Evolutionary conservation across 2,329 filamentous ascomycete species (phyloP).

Genomic region (Pseudopithomyces chartarum): DNA sequence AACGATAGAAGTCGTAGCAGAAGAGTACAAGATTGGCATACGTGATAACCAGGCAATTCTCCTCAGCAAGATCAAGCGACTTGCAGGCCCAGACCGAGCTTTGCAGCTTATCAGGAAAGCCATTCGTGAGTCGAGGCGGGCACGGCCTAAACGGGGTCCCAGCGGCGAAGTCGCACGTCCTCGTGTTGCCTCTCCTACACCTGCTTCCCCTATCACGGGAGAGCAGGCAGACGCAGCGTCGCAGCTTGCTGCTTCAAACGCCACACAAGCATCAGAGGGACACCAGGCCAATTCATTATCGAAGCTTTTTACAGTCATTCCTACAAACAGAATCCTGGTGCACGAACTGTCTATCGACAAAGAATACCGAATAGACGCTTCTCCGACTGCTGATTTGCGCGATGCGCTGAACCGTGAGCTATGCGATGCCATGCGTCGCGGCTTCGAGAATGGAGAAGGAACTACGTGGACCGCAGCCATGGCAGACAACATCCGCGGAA

Average conservation of each 20-base stretch:
- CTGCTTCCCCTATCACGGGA: slow-evolving; percentile 30
- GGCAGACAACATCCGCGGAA: slow-evolving; percentile 71
- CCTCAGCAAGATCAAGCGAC: slow-evolving; percentile 77
- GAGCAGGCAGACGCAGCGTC: slow-evolving; percentile 38
- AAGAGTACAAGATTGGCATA: slow-evolving; percentile 79
- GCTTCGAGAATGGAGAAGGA: slow-evolving; percentile 67
- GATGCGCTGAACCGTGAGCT: slow-evolving; percentile 64
- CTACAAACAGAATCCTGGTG: slow-evolving; percentile 74
- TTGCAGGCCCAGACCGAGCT: slow-evolving; percentile 73
- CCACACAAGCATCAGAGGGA: slow-evolving; percentile 22
- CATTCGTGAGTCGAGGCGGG: slow-evolving; percentile 71
- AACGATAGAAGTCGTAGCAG: slow-evolving; percentile 72
- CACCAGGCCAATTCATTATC: slow-evolving; percentile 52
- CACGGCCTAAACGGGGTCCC: slow-evolving; percentile 67
- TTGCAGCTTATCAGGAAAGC: slow-evolving; percentile 76
- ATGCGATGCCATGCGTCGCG: slow-evolving; percentile 64
- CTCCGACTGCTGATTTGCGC: slow-evolving; percentile 61
- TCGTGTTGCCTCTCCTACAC: slow-evolving; percentile 57
- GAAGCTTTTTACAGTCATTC: slow-evolving; percentile 65
- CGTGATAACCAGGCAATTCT: slow-evolving; percentile 80
- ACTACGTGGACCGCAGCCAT: slow-evolving; percentile 72
- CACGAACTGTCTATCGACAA: slow-evolving; percentile 82
- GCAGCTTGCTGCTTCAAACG: slow-evolving; percentile 29
- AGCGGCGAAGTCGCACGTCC: slow-evolving; percentile 70
- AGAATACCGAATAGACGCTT: slow-evolving; percentile 71